phyloP scores from a whole-genome alignment of 352 stramenopile genomes.

The Phytophthora pisi region DNA sequence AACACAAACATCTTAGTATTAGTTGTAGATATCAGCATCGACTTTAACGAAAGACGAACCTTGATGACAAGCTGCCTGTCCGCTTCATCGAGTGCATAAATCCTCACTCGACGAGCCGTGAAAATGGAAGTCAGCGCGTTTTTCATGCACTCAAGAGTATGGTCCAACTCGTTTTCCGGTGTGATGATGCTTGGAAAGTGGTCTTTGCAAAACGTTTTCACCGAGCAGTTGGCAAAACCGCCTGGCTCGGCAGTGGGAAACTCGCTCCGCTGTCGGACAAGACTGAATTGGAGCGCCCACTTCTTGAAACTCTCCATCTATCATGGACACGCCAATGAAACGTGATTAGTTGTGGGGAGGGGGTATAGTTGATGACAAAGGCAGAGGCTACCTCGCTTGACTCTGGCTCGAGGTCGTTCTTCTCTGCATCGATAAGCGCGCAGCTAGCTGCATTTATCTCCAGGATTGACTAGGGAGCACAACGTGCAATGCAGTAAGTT shows the following conservation, averaged over 20 bases:
- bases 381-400: conserved; percentile 41
- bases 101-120: conserved; percentile 56
- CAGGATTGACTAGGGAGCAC: conserved; percentile 32
- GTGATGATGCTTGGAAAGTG: conserved; percentile 76
- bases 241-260: conserved; percentile 39
- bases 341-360: neutral
- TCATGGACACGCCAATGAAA: neutral
- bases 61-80: conserved; percentile 58
- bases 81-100: conserved; percentile 63
- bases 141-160: conserved; percentile 76
- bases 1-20: neutral
- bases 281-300: conserved; percentile 71
- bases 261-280: conserved; percentile 48
- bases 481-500: neutral
- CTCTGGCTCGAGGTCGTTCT: conserved; percentile 40
- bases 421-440: conserved; percentile 49
- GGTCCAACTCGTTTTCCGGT: conserved; percentile 79
- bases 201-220: conserved; percentile 80
- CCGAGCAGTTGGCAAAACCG: conserved; percentile 60
- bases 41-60: conserved; percentile 35
- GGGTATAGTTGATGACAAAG: neutral
- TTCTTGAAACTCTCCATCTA: conserved; percentile 80
- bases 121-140: conserved; percentile 62
- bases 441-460: conserved; percentile 37
- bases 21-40: neutral